Percentiles rank a stretch among this genome's conserved stretches.
These are phyloP conservation scores for Colletotrichum chrysophilum DNA, from an alignment of 2,329 filamentous ascomycete genomes.

Conservation along the genomic window DNA sequence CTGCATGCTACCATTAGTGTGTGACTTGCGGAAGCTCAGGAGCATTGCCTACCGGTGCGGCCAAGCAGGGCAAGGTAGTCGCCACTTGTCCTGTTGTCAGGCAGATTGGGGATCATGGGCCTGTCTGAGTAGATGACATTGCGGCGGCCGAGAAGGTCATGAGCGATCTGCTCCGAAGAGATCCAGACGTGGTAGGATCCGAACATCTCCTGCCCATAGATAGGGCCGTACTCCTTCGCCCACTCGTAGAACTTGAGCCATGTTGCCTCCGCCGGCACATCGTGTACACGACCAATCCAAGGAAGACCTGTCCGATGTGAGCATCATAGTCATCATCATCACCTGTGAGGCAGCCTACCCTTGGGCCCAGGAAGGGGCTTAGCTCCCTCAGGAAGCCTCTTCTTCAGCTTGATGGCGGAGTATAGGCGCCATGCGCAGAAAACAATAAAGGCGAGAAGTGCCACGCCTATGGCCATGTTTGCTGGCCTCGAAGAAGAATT, in stretches of 20 bases:
- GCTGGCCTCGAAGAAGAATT: background rate
- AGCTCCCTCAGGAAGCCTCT: constrained; percentile 28
- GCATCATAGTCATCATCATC: background rate
- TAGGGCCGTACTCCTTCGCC: constrained; percentile 50
- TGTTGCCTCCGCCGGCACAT: constrained; percentile 43
- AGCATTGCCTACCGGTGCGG: constrained; percentile 37
- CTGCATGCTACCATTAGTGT: constrained; percentile 26
- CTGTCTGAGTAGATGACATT: constrained; percentile 52
- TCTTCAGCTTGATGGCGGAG: constrained; percentile 14
- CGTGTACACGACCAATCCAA: constrained; percentile 49
- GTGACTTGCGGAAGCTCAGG: too few relatives aligned
- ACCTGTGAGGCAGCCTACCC: constrained; percentile 21
- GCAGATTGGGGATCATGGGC: constrained; percentile 50
- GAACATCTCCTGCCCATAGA: constrained; percentile 52
- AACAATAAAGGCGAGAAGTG: constrained; percentile 11
- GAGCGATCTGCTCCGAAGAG: constrained; percentile 48
- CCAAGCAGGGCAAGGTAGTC: constrained; percentile 52
- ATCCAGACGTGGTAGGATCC: constrained; percentile 53
- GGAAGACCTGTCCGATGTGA: constrained; percentile 38
- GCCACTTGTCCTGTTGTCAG: constrained; percentile 51
- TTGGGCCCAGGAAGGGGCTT: constrained; percentile 33
- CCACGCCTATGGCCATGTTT: constrained; percentile 18
- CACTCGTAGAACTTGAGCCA: constrained; percentile 56
- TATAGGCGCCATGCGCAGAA: constrained; percentile 20
- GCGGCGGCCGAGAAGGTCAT: constrained; percentile 47